Base-by-base conservation (phyloP, 495 filamentous ascomycete species). In the Pyrenopolyporus hunteri region DNA sequence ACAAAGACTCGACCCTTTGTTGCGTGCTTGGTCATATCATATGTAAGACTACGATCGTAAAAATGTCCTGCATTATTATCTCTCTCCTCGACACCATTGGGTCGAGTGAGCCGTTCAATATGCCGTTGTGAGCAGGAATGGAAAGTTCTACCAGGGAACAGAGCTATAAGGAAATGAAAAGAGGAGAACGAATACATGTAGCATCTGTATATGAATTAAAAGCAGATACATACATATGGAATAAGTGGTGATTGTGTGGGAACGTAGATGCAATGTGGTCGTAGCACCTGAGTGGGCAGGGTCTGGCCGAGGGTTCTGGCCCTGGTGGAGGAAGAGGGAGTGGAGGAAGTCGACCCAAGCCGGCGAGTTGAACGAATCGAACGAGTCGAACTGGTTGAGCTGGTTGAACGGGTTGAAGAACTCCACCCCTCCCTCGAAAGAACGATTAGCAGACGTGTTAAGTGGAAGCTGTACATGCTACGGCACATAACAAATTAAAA, bases 391-490 rank as follows among this genome's bases (percentile, higher is more conserved):
- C n/a, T n/a, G n/a, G n/a, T n/a, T n/a, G n/a, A n/a, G n/a, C n/a
- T n/a, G n/a, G n/a, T n/a, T n/a, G n/a, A n/a, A n/a, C n/a, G n/a
- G n/a, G 44, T 16, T 33, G 20, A 50, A 25, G 49, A 42, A 37
- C 44, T 36, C 59, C 44, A 44, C 59, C 40, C 50, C 46, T 31
- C 52, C 47, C 40, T 50, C 9, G 45, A 13, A 8, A 45, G 20
- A 51, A 16, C 2, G 17, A 36, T 16, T 42, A 40, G 13, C 19
- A 13, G 31, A 33, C n/a, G n/a, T n/a, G n/a, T n/a, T n/a, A n/a
- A n/a, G n/a, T n/a, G n/a, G n/a, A n/a, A n/a, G n/a, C n/a, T n/a
- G n/a, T n/a, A n/a, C n/a, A n/a, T n/a, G n/a, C n/a, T n/a, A n/a
- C n/a, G n/a, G n/a, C 11, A 23, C 10, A 22, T 40, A 20, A 35